Conservation (phyloP, 257 asterid genomes). For the Vinca minor region DNA sequence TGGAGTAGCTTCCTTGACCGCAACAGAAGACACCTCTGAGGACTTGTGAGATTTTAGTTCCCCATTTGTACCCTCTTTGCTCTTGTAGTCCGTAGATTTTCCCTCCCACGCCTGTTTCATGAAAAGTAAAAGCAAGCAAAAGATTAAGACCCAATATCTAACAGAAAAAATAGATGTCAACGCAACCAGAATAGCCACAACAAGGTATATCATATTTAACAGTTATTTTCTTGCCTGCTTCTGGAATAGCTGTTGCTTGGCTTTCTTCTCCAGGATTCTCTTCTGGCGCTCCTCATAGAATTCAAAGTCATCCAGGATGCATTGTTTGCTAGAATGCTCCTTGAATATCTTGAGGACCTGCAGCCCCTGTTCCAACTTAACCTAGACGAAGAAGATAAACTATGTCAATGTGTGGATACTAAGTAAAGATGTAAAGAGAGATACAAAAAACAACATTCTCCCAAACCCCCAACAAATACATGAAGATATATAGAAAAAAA, state of each 20-base stretch:
- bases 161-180: background rate
- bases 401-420: background rate
- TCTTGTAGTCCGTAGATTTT: background rate
- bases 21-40: background rate
- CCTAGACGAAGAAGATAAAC: slow-evolving; percentile 23
- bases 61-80: background rate
- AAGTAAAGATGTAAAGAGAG: background rate
- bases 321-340: slow-evolving; percentile 44
- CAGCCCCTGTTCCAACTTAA: slow-evolving; percentile 55
- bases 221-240: background rate
- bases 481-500: background rate
- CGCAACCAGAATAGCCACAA: background rate
- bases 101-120: slow-evolving; percentile 9
- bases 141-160: background rate
- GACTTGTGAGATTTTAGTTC: slow-evolving; percentile 1
- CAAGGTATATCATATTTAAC: background rate
- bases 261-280: slow-evolving; percentile 9
- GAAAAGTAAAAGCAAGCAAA: background rate
- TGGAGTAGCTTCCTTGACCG: slow-evolving; percentile 2
- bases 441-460: background rate
- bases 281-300: slow-evolving; percentile 68
- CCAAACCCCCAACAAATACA: too few species aligned
- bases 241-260: slow-evolving; percentile 11
- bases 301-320: slow-evolving; percentile 60
- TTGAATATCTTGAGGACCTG: slow-evolving; percentile 53